Conservation (phyloP, 768 basidiomycete species). For the Phylloporus sp. region DNA sequence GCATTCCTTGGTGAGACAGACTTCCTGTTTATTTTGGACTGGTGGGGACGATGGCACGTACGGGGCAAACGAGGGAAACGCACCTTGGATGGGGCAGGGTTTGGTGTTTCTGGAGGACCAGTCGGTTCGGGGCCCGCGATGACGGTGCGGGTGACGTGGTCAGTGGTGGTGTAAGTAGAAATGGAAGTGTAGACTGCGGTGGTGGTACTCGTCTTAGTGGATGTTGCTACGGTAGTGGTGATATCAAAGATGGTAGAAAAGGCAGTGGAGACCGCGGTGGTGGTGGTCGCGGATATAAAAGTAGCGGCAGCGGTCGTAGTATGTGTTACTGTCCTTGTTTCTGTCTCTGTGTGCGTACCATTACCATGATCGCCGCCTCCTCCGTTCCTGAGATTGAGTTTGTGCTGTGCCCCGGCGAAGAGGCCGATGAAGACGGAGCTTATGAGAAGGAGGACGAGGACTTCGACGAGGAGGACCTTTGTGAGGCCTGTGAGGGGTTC, state of each 20-base stretch:
- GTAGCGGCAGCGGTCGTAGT: conserved; percentile 30
- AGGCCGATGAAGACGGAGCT: conserved; percentile 89
- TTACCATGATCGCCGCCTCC: conserved; percentile 28
- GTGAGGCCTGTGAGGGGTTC: conserved; percentile 81
- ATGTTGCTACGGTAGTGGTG: conserved; percentile 37
- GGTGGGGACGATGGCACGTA: too few species aligned
- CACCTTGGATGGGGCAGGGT: conserved; percentile 55
- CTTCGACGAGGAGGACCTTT: conserved; percentile 71
- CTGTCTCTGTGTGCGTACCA: conserved; percentile 32
- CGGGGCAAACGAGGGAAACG: background rate
- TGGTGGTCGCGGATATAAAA: conserved; percentile 27
- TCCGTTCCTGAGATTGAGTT: conserved; percentile 50
- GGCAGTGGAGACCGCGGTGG: conserved; percentile 32
- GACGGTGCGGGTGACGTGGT: conserved; percentile 36
- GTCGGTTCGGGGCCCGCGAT: conserved; percentile 38
- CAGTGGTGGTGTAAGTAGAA: conserved; percentile 36
- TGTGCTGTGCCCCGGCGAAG: conserved; percentile 85
- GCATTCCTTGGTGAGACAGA: conserved; percentile 76
- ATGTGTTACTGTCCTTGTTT: conserved; percentile 30
- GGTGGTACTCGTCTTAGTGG: conserved; percentile 36
- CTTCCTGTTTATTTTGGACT: conserved; percentile 36
- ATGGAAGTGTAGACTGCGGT: conserved; percentile 35
- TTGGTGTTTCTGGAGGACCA: conserved; percentile 47
- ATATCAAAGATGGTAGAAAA: conserved; percentile 31
- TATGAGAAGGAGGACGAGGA: conserved; percentile 73